Percentiles rank a stretch among this genome's conserved stretches.
phyloP scores from a whole-genome alignment of 768 basidiomycete genomes.

The Leccinum arenicola region DNA sequence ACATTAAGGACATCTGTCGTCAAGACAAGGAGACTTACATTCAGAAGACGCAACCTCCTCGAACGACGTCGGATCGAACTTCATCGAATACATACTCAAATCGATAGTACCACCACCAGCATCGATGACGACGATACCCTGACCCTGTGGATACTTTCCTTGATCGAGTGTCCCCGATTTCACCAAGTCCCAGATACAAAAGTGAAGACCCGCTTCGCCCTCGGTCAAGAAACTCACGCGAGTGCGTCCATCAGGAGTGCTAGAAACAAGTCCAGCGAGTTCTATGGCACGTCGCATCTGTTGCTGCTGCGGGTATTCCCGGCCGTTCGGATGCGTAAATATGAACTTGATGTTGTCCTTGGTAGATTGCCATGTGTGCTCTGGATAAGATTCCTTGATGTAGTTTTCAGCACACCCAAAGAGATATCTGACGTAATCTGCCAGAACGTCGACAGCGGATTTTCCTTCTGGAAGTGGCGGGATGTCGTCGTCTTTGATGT shows the following conservation, averaged over 20 bases:
- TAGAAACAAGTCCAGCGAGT: slow-evolving; percentile 45
- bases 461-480: slow-evolving; percentile 40
- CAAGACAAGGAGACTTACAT: slow-evolving; percentile 17
- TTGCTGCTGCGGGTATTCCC: slow-evolving; percentile 56
- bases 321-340: slow-evolving; percentile 60
- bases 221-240: slow-evolving; percentile 55
- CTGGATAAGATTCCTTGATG: slow-evolving; percentile 41
- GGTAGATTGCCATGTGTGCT: slow-evolving; percentile 44
- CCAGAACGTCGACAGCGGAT: slow-evolving; percentile 36
- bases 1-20: neutral
- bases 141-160: slow-evolving; percentile 14
- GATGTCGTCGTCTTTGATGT: slow-evolving; percentile 21
- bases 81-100: slow-evolving; percentile 40
- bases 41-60: slow-evolving; percentile 35
- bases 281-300: slow-evolving; percentile 51
- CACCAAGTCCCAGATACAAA: slow-evolving; percentile 41
- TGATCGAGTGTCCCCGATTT: slow-evolving; percentile 11
- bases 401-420: slow-evolving; percentile 40
- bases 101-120: slow-evolving; percentile 45
- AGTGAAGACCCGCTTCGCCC: slow-evolving; percentile 59
- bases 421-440: slow-evolving; percentile 44
- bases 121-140: slow-evolving; percentile 44
- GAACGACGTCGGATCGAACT: slow-evolving; percentile 24
- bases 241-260: slow-evolving; percentile 33
- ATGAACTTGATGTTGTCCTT: slow-evolving; percentile 45